phyloP scores from a whole-genome alignment of 225 moss, liverwort and hornwort genomes.

The Sphagnum tenellum region DNA sequence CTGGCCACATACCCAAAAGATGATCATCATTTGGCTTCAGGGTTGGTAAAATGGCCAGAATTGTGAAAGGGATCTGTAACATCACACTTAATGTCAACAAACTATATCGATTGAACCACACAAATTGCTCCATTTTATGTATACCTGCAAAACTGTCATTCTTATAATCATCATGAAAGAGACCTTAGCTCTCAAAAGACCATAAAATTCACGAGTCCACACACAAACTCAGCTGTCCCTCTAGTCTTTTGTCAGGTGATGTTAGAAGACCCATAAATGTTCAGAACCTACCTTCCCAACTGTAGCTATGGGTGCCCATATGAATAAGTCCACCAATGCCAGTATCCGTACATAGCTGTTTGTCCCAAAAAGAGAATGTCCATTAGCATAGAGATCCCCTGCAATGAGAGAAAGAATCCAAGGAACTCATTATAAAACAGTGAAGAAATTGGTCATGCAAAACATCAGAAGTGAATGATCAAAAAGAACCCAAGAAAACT shows the following conservation, averaged over 20 bases:
- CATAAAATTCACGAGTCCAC: too few species aligned
- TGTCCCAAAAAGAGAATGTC: conserved; percentile 58
- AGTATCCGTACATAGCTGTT: conserved; percentile 64
- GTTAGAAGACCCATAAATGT: too few species aligned
- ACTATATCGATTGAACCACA: background rate
- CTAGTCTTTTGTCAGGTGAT: too few species aligned
- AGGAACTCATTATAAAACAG: conserved; percentile 3
- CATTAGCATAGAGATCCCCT: conserved; percentile 64
- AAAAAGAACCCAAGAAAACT: background rate
- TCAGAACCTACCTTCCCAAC: conserved; percentile 34
- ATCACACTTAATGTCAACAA: conserved; percentile 18
- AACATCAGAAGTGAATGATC: background rate
- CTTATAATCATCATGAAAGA: too few species aligned
- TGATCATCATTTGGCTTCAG: conserved; percentile 73
- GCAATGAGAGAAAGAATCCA: background rate
- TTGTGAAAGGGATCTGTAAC: conserved; percentile 61
- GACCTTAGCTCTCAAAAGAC: too few species aligned
- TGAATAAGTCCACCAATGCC: conserved; percentile 72
- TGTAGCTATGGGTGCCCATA: conserved; percentile 24
- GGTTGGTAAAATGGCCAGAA: conserved; percentile 60
- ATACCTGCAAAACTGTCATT: too few species aligned
- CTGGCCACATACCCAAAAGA: conserved; percentile 67
- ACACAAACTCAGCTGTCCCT: too few species aligned
- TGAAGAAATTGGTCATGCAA: background rate
- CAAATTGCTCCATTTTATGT: too few species aligned